phyloP scores from a whole-genome alignment of 1,284 basidiomycete species.

The Kalmanozyma brasiliensis region DNA sequence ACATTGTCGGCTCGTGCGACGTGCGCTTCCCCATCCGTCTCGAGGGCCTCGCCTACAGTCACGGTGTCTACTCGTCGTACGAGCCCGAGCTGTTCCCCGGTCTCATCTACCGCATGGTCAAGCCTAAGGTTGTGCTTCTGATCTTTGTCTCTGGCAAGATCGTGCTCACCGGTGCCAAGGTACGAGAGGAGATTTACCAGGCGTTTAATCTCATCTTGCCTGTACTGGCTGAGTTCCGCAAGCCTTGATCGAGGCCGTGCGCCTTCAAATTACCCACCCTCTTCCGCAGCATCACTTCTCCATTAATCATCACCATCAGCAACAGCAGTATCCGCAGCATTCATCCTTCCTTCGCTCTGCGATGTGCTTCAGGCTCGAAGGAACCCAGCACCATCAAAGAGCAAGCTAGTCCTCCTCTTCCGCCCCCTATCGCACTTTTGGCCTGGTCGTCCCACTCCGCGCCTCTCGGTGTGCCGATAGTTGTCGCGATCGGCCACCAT shows the following conservation, averaged over 20 bases:
- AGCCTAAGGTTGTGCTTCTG: conserved; percentile 97
- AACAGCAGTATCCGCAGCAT: conserved; percentile 50
- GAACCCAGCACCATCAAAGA: not conserved
- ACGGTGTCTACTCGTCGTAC: conserved; percentile 98
- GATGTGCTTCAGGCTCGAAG: conserved; percentile 21
- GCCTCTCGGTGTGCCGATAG: not conserved
- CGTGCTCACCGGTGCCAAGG: conserved; percentile 97
- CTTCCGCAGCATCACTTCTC: conserved; percentile 32
- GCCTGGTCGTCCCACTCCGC: not conserved
- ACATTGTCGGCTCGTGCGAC: conserved; percentile 95
- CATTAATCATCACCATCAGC: conserved; percentile 10
- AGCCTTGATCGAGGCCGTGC: conserved; percentile 47
- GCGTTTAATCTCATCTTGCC: conserved; percentile 98
- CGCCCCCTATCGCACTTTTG: not conserved
- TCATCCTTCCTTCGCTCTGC: not conserved
- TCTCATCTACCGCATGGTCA: conserved; percentile 99
- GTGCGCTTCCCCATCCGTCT: conserved; percentile 99
- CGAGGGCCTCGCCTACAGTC: conserved; percentile 96
- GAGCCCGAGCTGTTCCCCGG: conserved; percentile 99
- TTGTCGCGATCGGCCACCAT: not conserved
- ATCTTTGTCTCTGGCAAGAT: conserved; percentile 99
- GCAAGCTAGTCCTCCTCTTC: not conserved
- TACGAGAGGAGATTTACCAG: conserved; percentile 98
- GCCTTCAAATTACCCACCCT: conserved; percentile 31
- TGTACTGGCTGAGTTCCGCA: conserved; percentile 70